Base-by-base conservation (phyloP, 164 flowering plant species). In the Macadamia tetraphylla region DNA sequence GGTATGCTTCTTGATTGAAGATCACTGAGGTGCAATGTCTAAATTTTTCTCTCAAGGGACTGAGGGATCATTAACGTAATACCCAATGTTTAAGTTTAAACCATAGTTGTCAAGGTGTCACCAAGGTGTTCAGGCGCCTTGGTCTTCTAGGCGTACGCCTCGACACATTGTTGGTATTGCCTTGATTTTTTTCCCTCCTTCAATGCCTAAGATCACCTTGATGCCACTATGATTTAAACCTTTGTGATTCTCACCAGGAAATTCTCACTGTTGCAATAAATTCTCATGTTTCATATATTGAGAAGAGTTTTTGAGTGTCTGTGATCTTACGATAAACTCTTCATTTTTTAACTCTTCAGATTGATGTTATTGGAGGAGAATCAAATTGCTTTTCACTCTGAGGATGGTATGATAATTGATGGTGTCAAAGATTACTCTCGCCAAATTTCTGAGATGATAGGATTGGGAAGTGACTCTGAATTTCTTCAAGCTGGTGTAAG, bases 291-390 rank as follows among this genome's bases (percentile, higher is more conserved):
- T 35, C 40, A 35, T 35, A 35, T 2, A 53, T 53, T 6, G 56
- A 53, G 23, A 35, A 12, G n/a, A 65, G 23, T 17, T 9, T 51
- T 56, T 53, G 4, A 17, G 31, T 30, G 44, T 66, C 29, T 58
- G 7, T 58, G 35, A 48, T 10, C 48, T 13, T 11, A 48, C 49
- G 23, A 58, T 52, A 17, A 0, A 43, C 44, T 51, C 12, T 18
- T 15, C 51, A 29, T 62, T 58, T 69, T n/a, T 64, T 48, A 13
- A 52, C 53, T 67, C 40, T 70, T 13, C 64, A 94, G 99, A 81
- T 76, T 94, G 73, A 94, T 94, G 99, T 53, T 94, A 70, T 80
- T 94, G 46, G 99, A 94, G 83, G 99, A 94, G 76, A 90, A 92
- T 77, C 99, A 94, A 76, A 89, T 94, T 74, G 81, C 99, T 56